A percentile compares a stretch with the other conserved stretches of the same genome.
phyloP scores from a whole-genome alignment of 768 basidiomycete species.

The Neoboletus brunneissimus region DNA sequence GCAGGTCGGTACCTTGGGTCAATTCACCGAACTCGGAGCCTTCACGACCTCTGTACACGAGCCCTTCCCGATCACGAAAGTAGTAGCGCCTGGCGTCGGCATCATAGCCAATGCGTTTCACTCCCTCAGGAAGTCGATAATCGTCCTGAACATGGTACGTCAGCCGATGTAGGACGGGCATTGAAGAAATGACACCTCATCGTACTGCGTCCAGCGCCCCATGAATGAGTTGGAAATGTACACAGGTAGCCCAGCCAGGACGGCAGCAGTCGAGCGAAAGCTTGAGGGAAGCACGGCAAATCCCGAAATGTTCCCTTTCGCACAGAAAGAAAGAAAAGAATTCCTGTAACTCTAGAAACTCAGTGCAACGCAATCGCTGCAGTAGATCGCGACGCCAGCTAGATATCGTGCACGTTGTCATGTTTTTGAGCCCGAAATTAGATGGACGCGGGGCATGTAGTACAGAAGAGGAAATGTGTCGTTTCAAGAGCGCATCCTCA shows the following conservation, averaged over 20 bases:
- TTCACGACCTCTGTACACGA: slow-evolving; percentile 52
- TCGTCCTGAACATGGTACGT: slow-evolving; percentile 37
- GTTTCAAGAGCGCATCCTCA: slow-evolving; percentile 3
- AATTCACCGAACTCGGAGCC: slow-evolving; percentile 61
- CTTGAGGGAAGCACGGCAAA: slow-evolving; percentile 24
- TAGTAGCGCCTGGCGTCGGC: slow-evolving; percentile 64
- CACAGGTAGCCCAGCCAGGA: slow-evolving; percentile 22
- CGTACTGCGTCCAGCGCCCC: slow-evolving; percentile 41
- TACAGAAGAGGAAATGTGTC: slow-evolving; percentile 18
- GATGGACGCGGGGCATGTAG: not conserved
- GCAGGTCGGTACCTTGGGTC: slow-evolving; percentile 35
- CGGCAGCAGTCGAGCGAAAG: not conserved
- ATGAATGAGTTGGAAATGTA: slow-evolving; percentile 14
- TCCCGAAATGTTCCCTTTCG: slow-evolving; percentile 1
- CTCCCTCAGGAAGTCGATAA: slow-evolving; percentile 51
- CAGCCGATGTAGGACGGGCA: not conserved
- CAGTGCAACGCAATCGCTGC: not conserved
- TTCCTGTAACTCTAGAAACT: not conserved
- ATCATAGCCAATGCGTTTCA: slow-evolving; percentile 73
- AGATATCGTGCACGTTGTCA: not conserved
- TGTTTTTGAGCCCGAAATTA: not conserved
- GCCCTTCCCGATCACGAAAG: slow-evolving; percentile 57
- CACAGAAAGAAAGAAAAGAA: not conserved
- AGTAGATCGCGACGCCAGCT: not conserved
- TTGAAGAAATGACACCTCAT: slow-evolving; percentile 22